Percentiles rank a stretch among this genome's conserved stretches.
These are phyloP conservation scores for Exobasidium rhododendri DNA, from an alignment of 1,284 basidiomycete genomes.

Conservation along the genomic window DNA sequence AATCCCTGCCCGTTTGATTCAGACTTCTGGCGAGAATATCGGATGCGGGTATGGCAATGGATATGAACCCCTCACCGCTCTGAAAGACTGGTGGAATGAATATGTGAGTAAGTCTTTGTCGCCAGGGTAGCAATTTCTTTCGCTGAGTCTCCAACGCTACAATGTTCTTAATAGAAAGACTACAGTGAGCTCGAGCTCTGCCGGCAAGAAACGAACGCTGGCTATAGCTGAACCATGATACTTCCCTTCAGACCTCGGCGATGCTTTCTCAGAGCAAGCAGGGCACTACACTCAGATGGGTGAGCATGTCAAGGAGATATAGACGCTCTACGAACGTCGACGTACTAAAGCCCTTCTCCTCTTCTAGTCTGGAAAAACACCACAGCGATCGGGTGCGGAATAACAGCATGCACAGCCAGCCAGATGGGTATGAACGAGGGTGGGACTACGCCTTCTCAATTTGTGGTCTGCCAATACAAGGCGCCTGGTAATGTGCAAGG, in stretches of 20 bases:
- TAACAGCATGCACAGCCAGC: neutral
- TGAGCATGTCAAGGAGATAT: no score
- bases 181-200: neutral
- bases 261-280: neutral
- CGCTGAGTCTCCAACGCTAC: no score
- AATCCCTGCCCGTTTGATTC: no score
- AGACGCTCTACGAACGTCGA: no score
- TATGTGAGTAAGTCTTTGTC: neutral
- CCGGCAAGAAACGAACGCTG: neutral
- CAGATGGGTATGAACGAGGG: neutral
- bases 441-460: neutral
- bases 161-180: neutral
- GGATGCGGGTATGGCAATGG: neutral
- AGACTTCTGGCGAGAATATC: neutral
- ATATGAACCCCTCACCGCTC: neutral
- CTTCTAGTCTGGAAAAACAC: neutral
- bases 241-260: neutral
- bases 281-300: slow-evolving; percentile 2
- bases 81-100: slow-evolving; percentile 3
- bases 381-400: neutral
- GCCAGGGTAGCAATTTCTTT: no score
- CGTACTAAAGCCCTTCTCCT: neutral
- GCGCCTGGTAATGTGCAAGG: neutral
- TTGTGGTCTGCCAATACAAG: slow-evolving; percentile 1
- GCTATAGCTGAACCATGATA: neutral